Percentiles rank a stretch among this genome's conserved stretches.
These are phyloP conservation scores for Penicillium sp. DNA, from an alignment of 2,329 filamentous ascomycete genomes.

Conservation along the genomic window DNA sequence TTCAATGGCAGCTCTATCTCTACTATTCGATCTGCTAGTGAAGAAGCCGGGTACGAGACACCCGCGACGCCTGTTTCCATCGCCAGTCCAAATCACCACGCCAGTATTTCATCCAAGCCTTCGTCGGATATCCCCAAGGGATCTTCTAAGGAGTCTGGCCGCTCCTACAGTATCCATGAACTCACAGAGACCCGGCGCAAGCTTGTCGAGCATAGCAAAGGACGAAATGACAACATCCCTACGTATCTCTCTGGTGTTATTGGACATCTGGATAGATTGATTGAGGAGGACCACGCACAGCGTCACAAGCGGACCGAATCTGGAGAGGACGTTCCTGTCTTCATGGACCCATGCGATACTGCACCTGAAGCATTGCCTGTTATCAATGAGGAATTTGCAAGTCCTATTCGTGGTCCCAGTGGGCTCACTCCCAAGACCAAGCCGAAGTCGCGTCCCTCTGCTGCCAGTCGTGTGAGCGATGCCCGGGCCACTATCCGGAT, in stretches of 20 bases:
- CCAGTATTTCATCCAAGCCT: conserved; percentile 15
- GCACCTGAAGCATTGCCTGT: conserved; percentile 42
- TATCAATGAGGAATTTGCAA: conserved; percentile 50
- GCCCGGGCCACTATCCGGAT: conserved; percentile 54
- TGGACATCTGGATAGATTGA: conserved; percentile 57
- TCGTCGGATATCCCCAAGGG: conserved; percentile 38
- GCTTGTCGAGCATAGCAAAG: conserved; percentile 52
- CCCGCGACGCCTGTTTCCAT: conserved; percentile 49
- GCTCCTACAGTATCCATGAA: conserved; percentile 54
- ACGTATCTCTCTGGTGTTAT: conserved; percentile 60
- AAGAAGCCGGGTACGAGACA: conserved; percentile 48
- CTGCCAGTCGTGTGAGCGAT: conserved; percentile 13
- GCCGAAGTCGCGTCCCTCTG: conserved; percentile 9
- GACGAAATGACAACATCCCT: conserved; percentile 44
- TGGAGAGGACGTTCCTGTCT: conserved; percentile 6
- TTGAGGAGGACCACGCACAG: conserved; percentile 41
- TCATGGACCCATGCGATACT: conserved; percentile 20
- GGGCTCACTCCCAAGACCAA: conserved; percentile 12
- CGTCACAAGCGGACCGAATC: conserved; percentile 1
- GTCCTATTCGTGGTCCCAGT: conserved; percentile 9
- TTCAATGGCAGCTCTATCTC: conserved; percentile 70
- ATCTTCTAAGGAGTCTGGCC: conserved; percentile 48
- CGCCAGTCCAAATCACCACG: conserved; percentile 27
- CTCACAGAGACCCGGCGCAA: conserved; percentile 59
- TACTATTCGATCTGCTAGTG: conserved; percentile 47